Conservation (phyloP, 2,329 filamentous ascomycete species). For the Truncatella angustata region DNA sequence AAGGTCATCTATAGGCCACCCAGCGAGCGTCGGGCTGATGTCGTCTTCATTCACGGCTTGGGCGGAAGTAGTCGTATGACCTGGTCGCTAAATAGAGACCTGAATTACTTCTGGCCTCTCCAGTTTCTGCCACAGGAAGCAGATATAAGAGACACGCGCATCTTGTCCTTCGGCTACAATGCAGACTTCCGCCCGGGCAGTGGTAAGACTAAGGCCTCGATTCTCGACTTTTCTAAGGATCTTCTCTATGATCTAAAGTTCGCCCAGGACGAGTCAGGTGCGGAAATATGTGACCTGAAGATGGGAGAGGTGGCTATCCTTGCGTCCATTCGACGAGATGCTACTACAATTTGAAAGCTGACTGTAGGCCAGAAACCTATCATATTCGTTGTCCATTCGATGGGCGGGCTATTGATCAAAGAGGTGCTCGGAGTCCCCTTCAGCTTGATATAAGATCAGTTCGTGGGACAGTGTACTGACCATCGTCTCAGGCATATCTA, state of each 20-base stretch:
- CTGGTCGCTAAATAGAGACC: conserved; percentile 28
- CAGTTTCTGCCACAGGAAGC: conserved; percentile 27
- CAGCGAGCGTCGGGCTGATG: conserved; percentile 9
- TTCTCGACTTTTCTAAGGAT: conserved; percentile 32
- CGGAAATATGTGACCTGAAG: conserved; percentile 18
- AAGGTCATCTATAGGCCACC: background rate
- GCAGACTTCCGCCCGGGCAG: conserved; percentile 19
- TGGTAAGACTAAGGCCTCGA: conserved; percentile 18
- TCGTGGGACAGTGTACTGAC: no score
- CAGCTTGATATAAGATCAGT: background rate
- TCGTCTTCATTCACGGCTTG: conserved; percentile 38
- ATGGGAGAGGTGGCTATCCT: conserved; percentile 19
- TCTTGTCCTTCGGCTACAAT: conserved; percentile 34
- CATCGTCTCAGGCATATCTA: conserved; percentile 19
- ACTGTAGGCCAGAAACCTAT: conserved; percentile 23
- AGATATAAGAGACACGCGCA: conserved; percentile 22
- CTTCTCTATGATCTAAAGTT: conserved; percentile 27
- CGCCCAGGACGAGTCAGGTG: conserved; percentile 17
- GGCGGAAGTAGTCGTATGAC: conserved; percentile 28
- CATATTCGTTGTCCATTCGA: conserved; percentile 27
- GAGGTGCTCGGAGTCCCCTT: conserved; percentile 17
- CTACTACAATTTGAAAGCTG: background rate
- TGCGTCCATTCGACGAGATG: background rate
- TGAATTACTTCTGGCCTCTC: conserved; percentile 29
- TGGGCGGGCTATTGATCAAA: conserved; percentile 30